These are phyloP conservation scores for Gracilaria caudata DNA, from an alignment of 23 red algal species.

Conservation along the genomic window DNA sequence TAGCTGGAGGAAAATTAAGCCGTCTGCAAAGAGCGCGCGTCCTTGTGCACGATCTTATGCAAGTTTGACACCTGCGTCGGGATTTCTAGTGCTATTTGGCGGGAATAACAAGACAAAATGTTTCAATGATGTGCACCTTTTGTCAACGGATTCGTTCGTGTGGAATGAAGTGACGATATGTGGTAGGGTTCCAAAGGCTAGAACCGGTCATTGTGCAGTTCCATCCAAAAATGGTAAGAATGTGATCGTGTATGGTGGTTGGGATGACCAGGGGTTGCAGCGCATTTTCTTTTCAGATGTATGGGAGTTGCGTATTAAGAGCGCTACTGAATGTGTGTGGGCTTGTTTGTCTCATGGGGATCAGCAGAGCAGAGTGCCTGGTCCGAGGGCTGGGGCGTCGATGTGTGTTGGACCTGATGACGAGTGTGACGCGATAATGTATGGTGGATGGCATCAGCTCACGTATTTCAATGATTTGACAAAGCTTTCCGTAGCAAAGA, in stretches of 20 bases:
- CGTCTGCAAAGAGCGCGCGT: constrained; percentile 4
- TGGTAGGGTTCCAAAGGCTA: constrained; percentile 42
- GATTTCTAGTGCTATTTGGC: constrained; percentile 51
- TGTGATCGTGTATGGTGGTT: constrained; percentile 57
- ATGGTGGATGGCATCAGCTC: constrained; percentile 61
- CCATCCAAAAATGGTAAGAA: constrained; percentile 44
- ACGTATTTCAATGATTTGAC: constrained; percentile 51
- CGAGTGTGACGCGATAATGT: constrained; percentile 31
- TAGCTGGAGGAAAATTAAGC: constrained; percentile 53
- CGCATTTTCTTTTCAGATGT: constrained; percentile 70
- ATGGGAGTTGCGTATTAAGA: constrained; percentile 45
- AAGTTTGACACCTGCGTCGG: constrained; percentile 46
- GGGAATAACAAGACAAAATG: constrained; percentile 64
- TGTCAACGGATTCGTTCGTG: constrained; percentile 4
- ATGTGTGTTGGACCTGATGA: constrained; percentile 24
- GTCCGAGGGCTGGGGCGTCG: constrained; percentile 54
- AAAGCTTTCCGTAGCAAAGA: constrained; percentile 29
- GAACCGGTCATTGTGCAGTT: constrained; percentile 64
- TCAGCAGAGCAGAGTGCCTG: constrained; percentile 25
- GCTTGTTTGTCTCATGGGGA: constrained; percentile 39
- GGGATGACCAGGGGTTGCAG: constrained; percentile 65
- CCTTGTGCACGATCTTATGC: constrained; percentile 58
- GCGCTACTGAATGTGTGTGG: constrained; percentile 51
- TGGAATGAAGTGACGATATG: constrained; percentile 39
- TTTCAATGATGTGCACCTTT: constrained; percentile 56